Evolutionary conservation across 495 filamentous ascomycete species (phyloP), one percentile per base, ranked within the genome.

Genomic region (Penicillium alfredii): DNA sequence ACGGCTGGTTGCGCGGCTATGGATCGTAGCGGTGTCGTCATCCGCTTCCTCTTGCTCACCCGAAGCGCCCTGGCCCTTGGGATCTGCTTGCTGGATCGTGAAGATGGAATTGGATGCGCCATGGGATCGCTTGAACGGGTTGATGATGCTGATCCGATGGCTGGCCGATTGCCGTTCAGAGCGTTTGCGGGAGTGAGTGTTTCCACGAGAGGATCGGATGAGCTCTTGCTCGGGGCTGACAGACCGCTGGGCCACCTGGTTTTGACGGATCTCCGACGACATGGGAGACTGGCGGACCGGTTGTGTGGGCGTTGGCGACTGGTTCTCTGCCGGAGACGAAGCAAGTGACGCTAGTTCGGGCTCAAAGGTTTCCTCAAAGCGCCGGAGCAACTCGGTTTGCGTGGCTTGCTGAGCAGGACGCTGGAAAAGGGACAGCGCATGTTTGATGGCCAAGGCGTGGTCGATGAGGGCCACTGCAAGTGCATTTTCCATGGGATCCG

Each of bases 381-480:
- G 64, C 8, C 54, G 70, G 50, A 52, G 71, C 49, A 73, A 68
- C 38, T 78, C 70, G 15, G 65, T 58, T 40, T 74, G 72, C 1
- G 76, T 80, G 44, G 74, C 77, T 73, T 71, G 62, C 29, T 74
- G 74, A 14, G 69, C 74, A 51, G 66, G 77, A 20, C 73, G 65
- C 23, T 65, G 63, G 53, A 84, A 87, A 36, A 82, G 72, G 6
- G 74, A 69, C 33, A 98, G 56, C 45, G 86, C 88, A 38, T 86
- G 79, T 64, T 89, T 89, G 53, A 97, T 78, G 45, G 82, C 77
- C 26, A 88, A 72, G 4, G 87, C 87, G 52, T 98, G 89, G 53
- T 98, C 92, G 32, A 93, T 72, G 25, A 98, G 71, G 12, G 87
- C 86, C 40, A 86, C 81, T 44, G 80, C 82, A 34, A 98, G 78